Conservation (phyloP, 2,329 filamentous ascomycete species). For the Neonectria neomacrospora region DNA sequence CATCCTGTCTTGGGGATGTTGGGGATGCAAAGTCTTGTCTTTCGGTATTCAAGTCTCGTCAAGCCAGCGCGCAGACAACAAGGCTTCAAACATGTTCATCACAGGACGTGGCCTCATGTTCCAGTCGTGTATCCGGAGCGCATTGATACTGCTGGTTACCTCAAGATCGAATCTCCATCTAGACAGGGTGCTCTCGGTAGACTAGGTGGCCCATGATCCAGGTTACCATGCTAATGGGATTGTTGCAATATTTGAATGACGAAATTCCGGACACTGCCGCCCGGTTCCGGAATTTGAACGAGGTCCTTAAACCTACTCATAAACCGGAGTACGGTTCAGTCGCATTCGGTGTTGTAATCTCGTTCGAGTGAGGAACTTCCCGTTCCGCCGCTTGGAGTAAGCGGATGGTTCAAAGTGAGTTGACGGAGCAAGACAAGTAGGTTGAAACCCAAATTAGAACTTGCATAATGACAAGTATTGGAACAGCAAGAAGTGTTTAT, state of each 20-base stretch:
- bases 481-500: too few species aligned
- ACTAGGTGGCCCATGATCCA: not conserved
- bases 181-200: not conserved
- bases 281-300: not conserved
- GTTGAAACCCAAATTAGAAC: too few species aligned
- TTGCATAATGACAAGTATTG: too few species aligned
- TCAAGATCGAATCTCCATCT: not conserved
- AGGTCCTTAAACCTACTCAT: not conserved
- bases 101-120: slow-evolving; percentile 18
- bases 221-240: too few species aligned
- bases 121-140: slow-evolving; percentile 9
- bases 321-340: not conserved
- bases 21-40: slow-evolving; percentile 27
- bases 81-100: slow-evolving; percentile 1
- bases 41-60: slow-evolving; percentile 2
- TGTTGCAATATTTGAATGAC: not conserved
- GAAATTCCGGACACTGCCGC: not conserved
- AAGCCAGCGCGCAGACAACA: not conserved
- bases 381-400: too few species aligned
- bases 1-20: slow-evolving; percentile 9
- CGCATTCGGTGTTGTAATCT: too few species aligned
- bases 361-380: too few species aligned
- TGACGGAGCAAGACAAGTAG: too few species aligned
- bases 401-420: too few species aligned
- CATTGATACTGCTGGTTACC: slow-evolving; percentile 6